Base-by-base conservation (phyloP, 345 rosid genomes). In the Salix exigua region DNA sequence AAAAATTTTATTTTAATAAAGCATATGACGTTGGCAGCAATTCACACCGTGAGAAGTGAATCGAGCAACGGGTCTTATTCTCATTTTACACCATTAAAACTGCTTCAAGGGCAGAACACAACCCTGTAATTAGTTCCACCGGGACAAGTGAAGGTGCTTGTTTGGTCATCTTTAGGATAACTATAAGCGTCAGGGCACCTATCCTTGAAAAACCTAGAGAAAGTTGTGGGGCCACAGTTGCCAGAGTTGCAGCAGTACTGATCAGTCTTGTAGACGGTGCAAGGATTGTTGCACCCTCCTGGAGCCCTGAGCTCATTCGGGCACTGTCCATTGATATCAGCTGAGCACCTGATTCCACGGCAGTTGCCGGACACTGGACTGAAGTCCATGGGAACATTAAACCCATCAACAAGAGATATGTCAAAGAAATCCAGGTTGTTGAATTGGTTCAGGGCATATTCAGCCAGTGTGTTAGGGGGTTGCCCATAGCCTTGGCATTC, bases 401-500 rank as follows among this genome's bases (percentile, higher is more conserved):
- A 85, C 4, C 90, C 88, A n/a, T 88, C 85, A 7, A 87, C 82
- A 3, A 88, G 78, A 1, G 92, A 91, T 1, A 89, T 84, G 77
- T 88, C 89, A 28, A 68, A 78, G 60, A 86, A 88, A 75, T 88
- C 89, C 66, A 75, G 4, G 75, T 82, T 83, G 0, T 72, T 76
- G 72, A 71, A 88, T 5, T 87, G 91, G 85, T 91, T 91, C 40
- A 90, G 80, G 1, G 90, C 87, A 46, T 81, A 86, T 78, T 90
- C 93, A 25, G 89, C 93, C 71, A 87, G 66, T 70, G 94, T 88
- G 74, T 88, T 7, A 91, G 94, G 94, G 3, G 92, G 92, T 53
- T 19, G 51, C 6, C 94, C 94, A 78, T 77, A 88, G 6, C 80
- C 86, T 16, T 72, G 42, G 66, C 97, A 88, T 37, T 81, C 63